These are phyloP conservation scores for Cyberlindnera mycetangii DNA, from an alignment of 805 yeast species.

Conservation along the genomic window DNA sequence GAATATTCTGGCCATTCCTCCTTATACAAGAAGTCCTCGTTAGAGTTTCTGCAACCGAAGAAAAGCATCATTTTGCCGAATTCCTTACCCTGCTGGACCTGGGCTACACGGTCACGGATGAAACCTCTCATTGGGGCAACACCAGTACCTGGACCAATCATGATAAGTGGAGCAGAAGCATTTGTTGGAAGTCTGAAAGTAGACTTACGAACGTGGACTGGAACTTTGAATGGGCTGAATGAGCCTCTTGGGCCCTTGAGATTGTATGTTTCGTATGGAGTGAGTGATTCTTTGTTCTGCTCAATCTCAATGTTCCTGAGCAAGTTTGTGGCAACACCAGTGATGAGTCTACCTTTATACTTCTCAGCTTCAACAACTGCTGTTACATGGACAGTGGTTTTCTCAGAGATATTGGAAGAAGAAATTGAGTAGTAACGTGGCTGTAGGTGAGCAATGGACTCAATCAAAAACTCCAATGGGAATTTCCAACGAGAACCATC, in stretches of 20 bases:
- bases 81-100: slow-evolving; percentile 42
- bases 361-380: slow-evolving; percentile 75
- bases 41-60: slow-evolving; percentile 81
- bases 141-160: slow-evolving; percentile 99
- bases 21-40: slow-evolving; percentile 78
- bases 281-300: slow-evolving; percentile 45
- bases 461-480: slow-evolving; percentile 83
- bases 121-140: slow-evolving; percentile 98
- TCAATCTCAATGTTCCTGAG: slow-evolving; percentile 65
- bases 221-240: slow-evolving; percentile 52
- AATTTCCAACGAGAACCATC: slow-evolving; percentile 71
- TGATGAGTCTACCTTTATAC: slow-evolving; percentile 30
- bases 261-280: slow-evolving; percentile 58
- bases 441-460: slow-evolving; percentile 74
- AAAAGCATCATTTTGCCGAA: slow-evolving; percentile 77
- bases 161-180: slow-evolving; percentile 76
- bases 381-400: slow-evolving; percentile 74
- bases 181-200: slow-evolving; percentile 90
- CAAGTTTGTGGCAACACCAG: slow-evolving; percentile 90
- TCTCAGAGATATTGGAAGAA: slow-evolving; percentile 78
- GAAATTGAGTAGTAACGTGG: slow-evolving; percentile 97
- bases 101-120: slow-evolving; percentile 76
- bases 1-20: slow-evolving; percentile 87
- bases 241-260: slow-evolving; percentile 81
- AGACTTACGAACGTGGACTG: slow-evolving; percentile 92